Evolutionary conservation across 164 flowering plant species (phyloP), one percentile per base, ranked within the genome.

Genomic region (Aristolochia californica): DNA sequence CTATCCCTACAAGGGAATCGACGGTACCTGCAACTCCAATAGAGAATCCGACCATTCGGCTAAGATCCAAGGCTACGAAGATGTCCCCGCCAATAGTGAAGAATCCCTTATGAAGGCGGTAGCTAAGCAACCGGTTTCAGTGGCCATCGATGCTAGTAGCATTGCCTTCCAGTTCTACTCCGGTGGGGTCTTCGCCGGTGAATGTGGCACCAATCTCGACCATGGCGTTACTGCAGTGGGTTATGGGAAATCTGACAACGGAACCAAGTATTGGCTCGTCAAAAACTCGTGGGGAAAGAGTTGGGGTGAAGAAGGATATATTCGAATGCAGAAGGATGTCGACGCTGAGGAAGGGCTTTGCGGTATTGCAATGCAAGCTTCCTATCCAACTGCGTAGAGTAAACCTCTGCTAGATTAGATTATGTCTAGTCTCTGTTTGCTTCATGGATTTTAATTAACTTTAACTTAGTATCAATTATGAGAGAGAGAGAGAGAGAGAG

Each of bases 1-100:
- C 61, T 91, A 91, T 55, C 98, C 95, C 8, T 91, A 91, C 78
- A 62, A 21, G 27, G 94, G 68, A 17, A 0, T 0, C 12, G 91
- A 85, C 62, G 50, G 45, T 5, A 53, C 48, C 11, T 61, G 64
- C 57, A 44, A 52, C 14, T 13, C 48, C 34, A 8, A 51, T 7
- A 63, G 30, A 20, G 59, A 50, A 8, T 17, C 58, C 5, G 18
- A 13, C 27, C 18, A 23, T 18, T 51, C 64, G 43, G 56, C 50
- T 17, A 38, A 52, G 30, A 61, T 61, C 18, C 50, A 9, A 13
- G 49, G 64, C 20, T 53, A 30, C 28, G 48, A 61, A 38, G 48
- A 43, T 23, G 56, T 30, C 44, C 64, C 62, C 0, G 55, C 43
- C 53, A 59, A 59, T 43, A 59, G 18, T 45, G 65, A 54, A 30